Conservation (phyloP, 2,329 filamentous ascomycete species). For the Penicillium sp. region DNA sequence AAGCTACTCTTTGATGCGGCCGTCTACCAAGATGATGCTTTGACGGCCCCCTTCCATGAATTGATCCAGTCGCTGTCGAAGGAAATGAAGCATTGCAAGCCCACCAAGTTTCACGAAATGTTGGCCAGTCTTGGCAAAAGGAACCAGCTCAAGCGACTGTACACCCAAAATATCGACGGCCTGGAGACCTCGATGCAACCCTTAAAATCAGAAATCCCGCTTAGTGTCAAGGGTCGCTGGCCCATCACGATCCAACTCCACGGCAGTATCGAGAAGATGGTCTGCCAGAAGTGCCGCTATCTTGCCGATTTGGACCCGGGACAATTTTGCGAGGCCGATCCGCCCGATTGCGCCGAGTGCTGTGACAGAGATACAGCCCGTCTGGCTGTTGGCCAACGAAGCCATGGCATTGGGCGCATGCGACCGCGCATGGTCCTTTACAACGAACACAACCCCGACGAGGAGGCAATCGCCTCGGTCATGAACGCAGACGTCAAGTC, state of each 20-base stretch:
- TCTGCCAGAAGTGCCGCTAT: slow-evolving; percentile 88
- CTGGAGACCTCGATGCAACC: slow-evolving; percentile 85
- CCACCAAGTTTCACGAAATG: slow-evolving; percentile 91
- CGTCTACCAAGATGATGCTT: slow-evolving; percentile 89
- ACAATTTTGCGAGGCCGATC: slow-evolving; percentile 81
- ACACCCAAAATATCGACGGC: slow-evolving; percentile 96
- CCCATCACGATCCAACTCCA: slow-evolving; percentile 92
- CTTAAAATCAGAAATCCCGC: slow-evolving; percentile 77
- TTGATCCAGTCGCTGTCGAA: slow-evolving; percentile 91
- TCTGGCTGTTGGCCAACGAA: slow-evolving; percentile 80
- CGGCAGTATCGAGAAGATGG: slow-evolving; percentile 92
- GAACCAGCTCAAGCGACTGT: slow-evolving; percentile 83
- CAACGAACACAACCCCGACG: slow-evolving; percentile 95
- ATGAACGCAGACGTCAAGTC: slow-evolving; percentile 82
- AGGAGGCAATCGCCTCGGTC: slow-evolving; percentile 92
- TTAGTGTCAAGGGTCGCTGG: slow-evolving; percentile 87
- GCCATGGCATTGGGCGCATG: slow-evolving; percentile 88
- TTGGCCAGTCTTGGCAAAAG: slow-evolving; percentile 87
- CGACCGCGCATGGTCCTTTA: slow-evolving; percentile 95
- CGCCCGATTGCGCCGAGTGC: slow-evolving; percentile 79
- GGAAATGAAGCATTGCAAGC: slow-evolving; percentile 74
- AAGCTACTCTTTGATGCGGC: slow-evolving; percentile 97
- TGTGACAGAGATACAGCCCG: slow-evolving; percentile 75
- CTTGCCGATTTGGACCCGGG: slow-evolving; percentile 75
- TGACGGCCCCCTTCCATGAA: slow-evolving; percentile 88